Base-by-base conservation (phyloP, 2,329 filamentous ascomycete species). In the Diaporthe sp. region DNA sequence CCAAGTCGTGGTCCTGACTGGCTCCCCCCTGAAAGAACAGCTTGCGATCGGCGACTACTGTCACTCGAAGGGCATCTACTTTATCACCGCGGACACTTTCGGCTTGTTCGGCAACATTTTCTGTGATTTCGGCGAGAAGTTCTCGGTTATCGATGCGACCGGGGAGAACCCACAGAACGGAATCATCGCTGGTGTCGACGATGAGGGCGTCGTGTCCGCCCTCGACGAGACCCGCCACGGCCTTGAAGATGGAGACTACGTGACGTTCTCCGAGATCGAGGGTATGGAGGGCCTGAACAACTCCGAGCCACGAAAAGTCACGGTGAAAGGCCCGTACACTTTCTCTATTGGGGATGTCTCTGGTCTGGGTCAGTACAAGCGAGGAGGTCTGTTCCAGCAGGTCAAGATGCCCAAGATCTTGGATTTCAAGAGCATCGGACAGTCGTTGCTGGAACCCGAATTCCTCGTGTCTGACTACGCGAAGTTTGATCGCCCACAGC, bases 371-470 rank as follows among this genome's bases (percentile, higher is more conserved):
- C 90, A 94, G 80, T 99, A 99, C 87, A 88, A 94, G 87, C 91
- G 94, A 71, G 96, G 96, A 62, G 97, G 97, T 76, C 91, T 98
- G 76, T 99, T 94, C 84, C 93, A 94, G 53, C 97, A 99, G 85
- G 97, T 98, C 84, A 99, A 98, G 90, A 98, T 98, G 96, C 97
- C 97, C 70, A 98, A 97, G 87, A 91, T 95, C 73, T 86, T 98
- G 81, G 91, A 97, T 83, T 99, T 98, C 86, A 94, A 98, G 87
- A 89, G 92, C 55, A 91, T 98, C 75, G 92, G 92, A 57, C 87
- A 91, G 71, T 91, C 98, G 76, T 85, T 98, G 74, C 95, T 95
- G 85, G 94, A 95, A 75, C 97, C 97, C 3, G 96, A 98, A 81
- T 92, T 97, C 78, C 86, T 98, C 81, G 91, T 98, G 76, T 98